Percentiles rank a stretch among this genome's conserved stretches.
phyloP scores from a whole-genome alignment of 305 asterid genomes.

The Rubia occidens region DNA sequence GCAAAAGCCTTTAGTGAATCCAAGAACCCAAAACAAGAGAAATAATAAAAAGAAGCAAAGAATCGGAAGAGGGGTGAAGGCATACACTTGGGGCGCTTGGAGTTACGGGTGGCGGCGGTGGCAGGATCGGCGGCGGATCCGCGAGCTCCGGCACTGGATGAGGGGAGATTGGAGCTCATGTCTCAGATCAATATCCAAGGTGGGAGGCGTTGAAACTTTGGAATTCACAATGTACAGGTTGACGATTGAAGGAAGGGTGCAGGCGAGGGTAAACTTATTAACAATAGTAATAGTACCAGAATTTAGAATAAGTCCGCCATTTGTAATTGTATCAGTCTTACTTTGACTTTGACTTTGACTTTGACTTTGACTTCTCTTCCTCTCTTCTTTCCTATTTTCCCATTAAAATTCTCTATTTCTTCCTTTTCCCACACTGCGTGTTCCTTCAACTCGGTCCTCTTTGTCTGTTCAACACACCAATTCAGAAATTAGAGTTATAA shows the following conservation, averaged over 20 bases:
- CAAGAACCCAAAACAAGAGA: background rate
- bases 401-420: background rate
- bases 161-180: constrained; percentile 35
- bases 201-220: constrained; percentile 6
- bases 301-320: background rate
- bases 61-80: background rate
- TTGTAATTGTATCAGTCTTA: background rate
- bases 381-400: background rate
- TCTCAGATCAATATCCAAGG: background rate
- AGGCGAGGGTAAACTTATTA: background rate
- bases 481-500: too few species aligned
- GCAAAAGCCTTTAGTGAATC: background rate
- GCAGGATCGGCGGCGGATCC: constrained; percentile 72
- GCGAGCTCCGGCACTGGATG: constrained; percentile 58
- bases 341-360: too few species aligned
- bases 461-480: too few species aligned
- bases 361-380: constrained; percentile 19
- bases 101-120: constrained; percentile 54
- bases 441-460: too few species aligned
- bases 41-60: background rate
- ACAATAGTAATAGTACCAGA: background rate
- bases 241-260: too few species aligned
- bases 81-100: constrained; percentile 88
- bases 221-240: background rate
- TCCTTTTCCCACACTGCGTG: too few species aligned